A percentile compares a stretch with the other conserved stretches of the same genome.
These are phyloP conservation scores for Linaria vulgaris DNA, from an alignment of 257 asterid species.

Conservation along the genomic window DNA sequence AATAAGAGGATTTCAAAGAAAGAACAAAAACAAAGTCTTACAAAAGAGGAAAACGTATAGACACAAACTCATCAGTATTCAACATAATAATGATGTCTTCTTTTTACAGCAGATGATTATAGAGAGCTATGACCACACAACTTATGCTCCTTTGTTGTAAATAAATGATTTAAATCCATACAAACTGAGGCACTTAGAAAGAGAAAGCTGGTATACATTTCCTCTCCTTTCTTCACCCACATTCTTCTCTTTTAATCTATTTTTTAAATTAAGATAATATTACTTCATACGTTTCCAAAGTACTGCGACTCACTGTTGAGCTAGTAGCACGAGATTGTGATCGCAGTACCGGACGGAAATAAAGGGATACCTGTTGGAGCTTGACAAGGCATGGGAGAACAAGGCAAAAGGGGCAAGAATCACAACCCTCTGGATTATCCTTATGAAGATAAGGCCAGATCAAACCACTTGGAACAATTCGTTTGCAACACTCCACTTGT, in stretches of 20 bases:
- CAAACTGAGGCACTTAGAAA: not conserved
- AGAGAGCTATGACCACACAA: too few species aligned
- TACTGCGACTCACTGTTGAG: not conserved
- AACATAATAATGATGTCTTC: not conserved
- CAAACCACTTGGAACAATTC: constrained; percentile 73
- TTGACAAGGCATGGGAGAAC: constrained; percentile 94
- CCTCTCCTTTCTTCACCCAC: not conserved
- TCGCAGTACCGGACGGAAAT: not conserved
- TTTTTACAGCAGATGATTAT: too few species aligned
- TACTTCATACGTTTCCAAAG: too few species aligned
- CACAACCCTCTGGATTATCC: constrained; percentile 90
- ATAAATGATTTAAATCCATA: not conserved
- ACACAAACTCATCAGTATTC: not conserved
- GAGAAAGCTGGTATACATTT: not conserved
- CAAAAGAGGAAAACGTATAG: not conserved
- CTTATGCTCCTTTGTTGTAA: too few species aligned
- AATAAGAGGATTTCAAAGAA: not conserved
- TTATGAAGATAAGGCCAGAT: constrained; percentile 90
- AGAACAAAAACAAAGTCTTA: not conserved
- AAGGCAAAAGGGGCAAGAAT: constrained; percentile 92
- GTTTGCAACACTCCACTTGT: constrained; percentile 83
- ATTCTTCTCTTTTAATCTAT: constrained; percentile 14
- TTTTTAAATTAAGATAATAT: constrained; percentile 6
- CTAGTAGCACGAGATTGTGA: not conserved
- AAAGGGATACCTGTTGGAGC: constrained; percentile 77